phyloP scores from a whole-genome alignment of 2,329 filamentous ascomycete species.

The Xenoacremonium recifei region DNA sequence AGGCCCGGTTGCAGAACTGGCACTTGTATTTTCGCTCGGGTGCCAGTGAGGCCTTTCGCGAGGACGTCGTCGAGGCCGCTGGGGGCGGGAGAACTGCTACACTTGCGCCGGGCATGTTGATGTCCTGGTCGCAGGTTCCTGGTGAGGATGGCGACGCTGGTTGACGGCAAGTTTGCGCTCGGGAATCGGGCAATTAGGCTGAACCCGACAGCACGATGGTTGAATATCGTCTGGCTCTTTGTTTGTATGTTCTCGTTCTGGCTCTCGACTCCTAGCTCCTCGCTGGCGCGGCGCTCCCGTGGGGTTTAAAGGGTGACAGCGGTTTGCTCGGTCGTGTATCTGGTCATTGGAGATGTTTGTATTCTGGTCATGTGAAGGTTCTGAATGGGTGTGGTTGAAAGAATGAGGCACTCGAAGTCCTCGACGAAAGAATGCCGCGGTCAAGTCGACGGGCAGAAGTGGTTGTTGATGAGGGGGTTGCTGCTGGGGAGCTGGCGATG shows the following conservation, averaged over 20 bases:
- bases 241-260: constrained; percentile 24
- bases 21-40: constrained; percentile 99
- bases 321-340: constrained; percentile 46
- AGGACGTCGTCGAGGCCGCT: constrained; percentile 66
- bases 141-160: constrained; percentile 19
- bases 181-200: constrained; percentile 22
- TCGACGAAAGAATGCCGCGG: constrained; percentile 23
- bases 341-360: constrained; percentile 52
- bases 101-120: constrained; percentile 68
- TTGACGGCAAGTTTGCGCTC: constrained; percentile 24
- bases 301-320: constrained; percentile 69
- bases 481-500: constrained; percentile 20
- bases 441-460: constrained; percentile 25
- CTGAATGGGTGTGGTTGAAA: constrained; percentile 22
- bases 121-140: constrained; percentile 32
- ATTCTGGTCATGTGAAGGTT: constrained; percentile 42
- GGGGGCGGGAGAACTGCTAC: constrained; percentile 64
- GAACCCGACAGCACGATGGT: constrained; percentile 51
- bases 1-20: constrained; percentile 96
- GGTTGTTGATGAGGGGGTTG: constrained; percentile 22
- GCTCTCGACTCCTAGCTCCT: constrained; percentile 44
- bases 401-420: constrained; percentile 30
- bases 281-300: constrained; percentile 65
- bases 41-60: constrained; percentile 72
- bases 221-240: constrained; percentile 52